Evolutionary conservation across 139 green algal genomes (phyloP).

Genomic region (Coelastrella sp.): DNA sequence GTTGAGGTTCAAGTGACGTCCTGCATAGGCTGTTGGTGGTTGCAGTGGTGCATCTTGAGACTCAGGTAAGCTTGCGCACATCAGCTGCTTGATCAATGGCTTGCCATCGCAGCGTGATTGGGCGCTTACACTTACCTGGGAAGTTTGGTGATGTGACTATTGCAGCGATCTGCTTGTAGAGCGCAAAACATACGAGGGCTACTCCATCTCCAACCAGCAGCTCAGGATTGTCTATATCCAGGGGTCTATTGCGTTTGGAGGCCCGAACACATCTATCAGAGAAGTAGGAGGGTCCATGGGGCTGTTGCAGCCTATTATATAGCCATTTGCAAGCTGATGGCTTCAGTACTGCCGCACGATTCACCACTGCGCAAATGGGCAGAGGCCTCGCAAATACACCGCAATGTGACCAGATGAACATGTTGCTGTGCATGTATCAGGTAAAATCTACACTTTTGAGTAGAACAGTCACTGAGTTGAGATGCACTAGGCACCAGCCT

Average conservation of each 20-base stretch:
- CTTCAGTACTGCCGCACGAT: not conserved
- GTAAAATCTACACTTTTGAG: too few species aligned
- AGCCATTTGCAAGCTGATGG: not conserved
- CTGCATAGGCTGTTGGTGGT: too few species aligned
- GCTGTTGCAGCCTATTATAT: not conserved
- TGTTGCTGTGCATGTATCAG: too few species aligned
- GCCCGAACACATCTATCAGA: not conserved
- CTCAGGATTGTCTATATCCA: slow-evolving; percentile 65
- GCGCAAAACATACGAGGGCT: slow-evolving; percentile 62
- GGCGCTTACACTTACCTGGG: slow-evolving; percentile 27
- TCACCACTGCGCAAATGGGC: too few species aligned
- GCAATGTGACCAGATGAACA: too few species aligned
- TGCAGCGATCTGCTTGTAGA: slow-evolving; percentile 74
- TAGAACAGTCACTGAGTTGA: too few species aligned
- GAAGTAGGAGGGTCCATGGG: too few species aligned
- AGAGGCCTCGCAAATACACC: too few species aligned
- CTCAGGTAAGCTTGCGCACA: too few species aligned
- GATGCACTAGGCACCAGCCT: too few species aligned
- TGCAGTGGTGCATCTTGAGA: too few species aligned
- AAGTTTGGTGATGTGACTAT: slow-evolving; percentile 70
- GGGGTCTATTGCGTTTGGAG: not conserved
- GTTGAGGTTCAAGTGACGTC: too few species aligned
- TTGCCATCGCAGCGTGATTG: not conserved
- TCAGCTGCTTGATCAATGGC: not conserved
- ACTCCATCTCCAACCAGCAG: slow-evolving; percentile 71